Base-by-base conservation (phyloP, 371 early-diverging fungal genomes). In the Spraguea lophii region DNA sequence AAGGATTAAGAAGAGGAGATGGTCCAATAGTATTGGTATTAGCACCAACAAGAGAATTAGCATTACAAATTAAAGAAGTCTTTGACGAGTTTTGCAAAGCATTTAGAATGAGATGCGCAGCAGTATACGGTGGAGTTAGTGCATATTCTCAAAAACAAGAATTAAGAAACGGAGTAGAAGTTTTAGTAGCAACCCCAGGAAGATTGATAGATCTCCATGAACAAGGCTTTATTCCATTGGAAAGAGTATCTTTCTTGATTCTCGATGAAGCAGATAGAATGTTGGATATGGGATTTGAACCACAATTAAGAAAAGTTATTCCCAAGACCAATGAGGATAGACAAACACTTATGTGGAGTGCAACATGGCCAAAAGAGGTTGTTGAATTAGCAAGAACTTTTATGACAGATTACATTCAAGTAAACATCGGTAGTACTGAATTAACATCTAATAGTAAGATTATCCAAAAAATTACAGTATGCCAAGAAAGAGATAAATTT, bases 251-350 rank as follows among this genome's bases (percentile, higher is more conserved):
- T 2, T 93, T 89, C 60, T 76, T 95, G 44, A 93, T 95, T 44
- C 73, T 94, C 52, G 94, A 93, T 74, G 93, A 93, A 72, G 91
- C 92, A 10, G 99, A 98, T 69, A 78, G 84, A 65, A 92, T 99
- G 85, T 70, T 97, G 26, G 94, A 93, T 72, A 90, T 92, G 92
- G 94, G 94, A 63, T 94, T 93, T 70, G 94, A 97, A 74, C 92
- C 92, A 40, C 93, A 97, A 74, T 83, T 97, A 59, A 81, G 88
- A 65, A 85, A 84, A 68, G 92, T 97, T 65, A 85, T 94, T 23
- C 86, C 87, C 46, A 88, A 90, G 13, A 90, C 94, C 62, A 82
- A 92, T 17, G 88, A 87, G 43, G 87, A 93, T 57, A 74, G 92
- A 61, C 98, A 98, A 72, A 92, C 92, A 13, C 79, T 98, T 32